phyloP scores from a whole-genome alignment of 768 basidiomycete genomes.

The Pulveroboletus sp. region DNA sequence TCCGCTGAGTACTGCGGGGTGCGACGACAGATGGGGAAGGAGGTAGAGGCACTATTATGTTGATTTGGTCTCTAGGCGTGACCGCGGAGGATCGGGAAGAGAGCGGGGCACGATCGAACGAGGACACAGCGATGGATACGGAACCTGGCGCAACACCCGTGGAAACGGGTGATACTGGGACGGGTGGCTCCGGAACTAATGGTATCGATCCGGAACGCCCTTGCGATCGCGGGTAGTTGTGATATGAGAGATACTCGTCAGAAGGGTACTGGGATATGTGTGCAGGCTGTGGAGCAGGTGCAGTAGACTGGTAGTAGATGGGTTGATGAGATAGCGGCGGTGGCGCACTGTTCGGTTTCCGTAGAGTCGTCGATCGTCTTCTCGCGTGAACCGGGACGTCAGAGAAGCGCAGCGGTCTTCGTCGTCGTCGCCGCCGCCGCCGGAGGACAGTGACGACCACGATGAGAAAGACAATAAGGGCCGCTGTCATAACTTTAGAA shows the following conservation, averaged over 20 bases:
- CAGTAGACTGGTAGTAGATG: conserved; percentile 1
- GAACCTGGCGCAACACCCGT: not conserved
- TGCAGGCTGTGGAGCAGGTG: not conserved
- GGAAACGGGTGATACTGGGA: not conserved
- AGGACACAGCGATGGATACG: conserved; percentile 1
- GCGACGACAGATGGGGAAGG: not conserved
- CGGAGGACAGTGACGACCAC: not conserved
- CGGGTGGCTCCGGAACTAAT: not conserved
- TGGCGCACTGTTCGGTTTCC: conserved; percentile 2
- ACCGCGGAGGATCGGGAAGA: not conserved
- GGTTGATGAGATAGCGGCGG: not conserved
- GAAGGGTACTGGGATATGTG: conserved; percentile 10
- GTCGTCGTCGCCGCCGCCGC: conserved; percentile 5
- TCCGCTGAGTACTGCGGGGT: not conserved
- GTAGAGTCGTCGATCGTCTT: not conserved
- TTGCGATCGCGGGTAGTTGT: not conserved
- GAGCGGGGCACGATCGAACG: not conserved
- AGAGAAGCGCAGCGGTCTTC: not conserved
- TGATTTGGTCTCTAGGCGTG: not conserved
- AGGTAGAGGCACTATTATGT: no score
- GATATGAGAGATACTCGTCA: not conserved
- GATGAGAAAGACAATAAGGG: not conserved
- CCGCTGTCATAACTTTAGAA: conserved; percentile 8
- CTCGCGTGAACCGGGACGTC: not conserved
- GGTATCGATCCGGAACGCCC: not conserved